Base-by-base conservation (phyloP, 495 filamentous ascomycete species). In the Penicillium desertorum region DNA sequence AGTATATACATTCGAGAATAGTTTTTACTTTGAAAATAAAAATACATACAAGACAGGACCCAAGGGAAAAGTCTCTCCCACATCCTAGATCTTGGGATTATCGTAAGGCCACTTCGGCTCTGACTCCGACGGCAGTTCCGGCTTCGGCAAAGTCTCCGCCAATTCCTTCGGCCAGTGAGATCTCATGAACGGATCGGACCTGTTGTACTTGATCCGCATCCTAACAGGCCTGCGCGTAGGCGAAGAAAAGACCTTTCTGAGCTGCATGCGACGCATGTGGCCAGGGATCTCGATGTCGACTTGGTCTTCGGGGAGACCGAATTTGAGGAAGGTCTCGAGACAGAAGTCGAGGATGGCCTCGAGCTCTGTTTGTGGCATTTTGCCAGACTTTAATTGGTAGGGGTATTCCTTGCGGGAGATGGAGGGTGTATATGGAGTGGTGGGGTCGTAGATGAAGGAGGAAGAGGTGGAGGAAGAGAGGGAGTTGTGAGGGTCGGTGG, bases 261-360 rank as follows among this genome's bases (percentile, higher is more conserved):
- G 63, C 36, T 58, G 57, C 51, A 67, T 68, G 41, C 66, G 61
- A 5, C 53, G 61, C 36, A 68, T 25, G 20, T 74, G 56, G 4
- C 71, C 73, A 4, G 67, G 64, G 4, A 73, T 61, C 48, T 80
- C 77, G 5, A 66, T 59, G 17, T 72, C 68, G 41, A 79, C 70
- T 29, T 74, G 62, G 3, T 67, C 49, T 20, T 68, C 61, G 5
- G 60, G 54, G 29, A 77, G 61, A 11, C 66, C 62, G 20, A 71
- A 61, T 32, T 49, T 27, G n/a, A 69, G 51, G 61, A 76, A 78
- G 51, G 64, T 64, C 17, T 58, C 34, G 14, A 71, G 70, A 60
- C 74, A 78, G 59, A 70, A 77, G 32, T 71, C 69, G 11, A 79
- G 66, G 19, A 72, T 61, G 7, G 60, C 47, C 32, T 62, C 61